Base-by-base conservation (phyloP, 1,139 yeast species). In the Diutina scorzettiae region DNA sequence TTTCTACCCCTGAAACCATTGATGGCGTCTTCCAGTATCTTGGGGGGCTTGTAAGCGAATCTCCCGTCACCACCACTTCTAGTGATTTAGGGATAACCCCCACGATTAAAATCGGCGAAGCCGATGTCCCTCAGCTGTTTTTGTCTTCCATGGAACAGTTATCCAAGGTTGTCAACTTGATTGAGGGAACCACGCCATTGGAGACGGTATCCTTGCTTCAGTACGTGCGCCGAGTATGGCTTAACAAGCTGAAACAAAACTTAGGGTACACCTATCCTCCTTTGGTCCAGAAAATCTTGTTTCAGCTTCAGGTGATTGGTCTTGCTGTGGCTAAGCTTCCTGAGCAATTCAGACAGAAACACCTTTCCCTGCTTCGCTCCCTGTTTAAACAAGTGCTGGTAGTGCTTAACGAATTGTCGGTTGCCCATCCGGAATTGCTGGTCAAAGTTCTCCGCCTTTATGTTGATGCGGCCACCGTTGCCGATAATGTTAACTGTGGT, bases 301-400 rank as follows among this genome's bases (percentile, higher is more conserved):
- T n/a, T 14, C 16, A 34, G 20, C 25, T 34, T n/a, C 28, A 34
- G 24, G 39, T 34, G 39, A 21, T n/a, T 14, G 39, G 39, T 2
- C 7, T 23, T 6, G 39, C 39, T 2, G 27, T 34, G 9, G 16
- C 14, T 8, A 19, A 20, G n/a, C 41, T 51, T 54, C 34, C 50
- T 24, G 48, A 51, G 40, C 49, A 58, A 45, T 52, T 50, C 3
- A 55, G 57, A 37, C 54, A 55, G 28, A 61, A 58, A 32, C 50
- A 47, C 24, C 51, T 63, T 37, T 48, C 69, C 47, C 59, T n/a
- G 28, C 24, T 73, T 28, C 64, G 71, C 1, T 68, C 73, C 29
- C 65, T 78, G 27, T 83, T 87, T 66, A 84, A 83, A 52, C 82
- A 80, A 50, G 60, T 82, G 18, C 79, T 93, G n/a, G 69, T 81